phyloP scores from a whole-genome alignment of 164 flowering plant species.

The Liriodendron chinense region DNA sequence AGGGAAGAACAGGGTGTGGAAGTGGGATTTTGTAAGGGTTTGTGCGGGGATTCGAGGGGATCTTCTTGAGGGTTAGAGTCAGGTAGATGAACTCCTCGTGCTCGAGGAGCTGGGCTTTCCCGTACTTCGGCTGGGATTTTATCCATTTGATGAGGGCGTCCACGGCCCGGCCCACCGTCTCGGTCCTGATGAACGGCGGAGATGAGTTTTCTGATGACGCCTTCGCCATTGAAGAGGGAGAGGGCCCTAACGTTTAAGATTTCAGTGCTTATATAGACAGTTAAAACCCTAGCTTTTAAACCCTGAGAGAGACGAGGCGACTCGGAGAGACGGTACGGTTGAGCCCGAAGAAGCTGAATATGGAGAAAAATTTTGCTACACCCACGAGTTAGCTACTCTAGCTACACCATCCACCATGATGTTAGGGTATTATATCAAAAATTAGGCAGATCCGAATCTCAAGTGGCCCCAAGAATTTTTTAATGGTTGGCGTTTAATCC shows the following conservation, averaged over 20 bases:
- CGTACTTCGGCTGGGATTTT: conserved; percentile 27
- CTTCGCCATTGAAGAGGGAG: background rate
- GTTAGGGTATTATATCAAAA: too few species aligned
- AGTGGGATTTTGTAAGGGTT: conserved; percentile 65
- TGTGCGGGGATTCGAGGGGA: conserved; percentile 51
- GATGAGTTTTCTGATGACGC: background rate
- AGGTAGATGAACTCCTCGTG: conserved; percentile 72
- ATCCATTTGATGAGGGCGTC: conserved; percentile 63
- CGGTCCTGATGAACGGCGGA: conserved; percentile 22
- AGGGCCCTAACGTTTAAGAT: background rate
- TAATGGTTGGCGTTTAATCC: too few species aligned
- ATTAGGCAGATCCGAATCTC: too few species aligned
- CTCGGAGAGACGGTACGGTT: too few species aligned
- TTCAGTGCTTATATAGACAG: too few species aligned
- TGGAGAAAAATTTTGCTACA: too few species aligned
- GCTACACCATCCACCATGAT: too few species aligned
- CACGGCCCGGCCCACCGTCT: conserved; percentile 40
- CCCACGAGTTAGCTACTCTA: too few species aligned
- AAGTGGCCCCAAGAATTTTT: too few species aligned
- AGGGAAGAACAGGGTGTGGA: conserved; percentile 47
- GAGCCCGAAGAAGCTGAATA: too few species aligned
- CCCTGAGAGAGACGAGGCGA: too few species aligned
- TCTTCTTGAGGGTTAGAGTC: conserved; percentile 65
- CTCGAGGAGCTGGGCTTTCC: conserved; percentile 58
- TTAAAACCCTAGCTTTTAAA: too few species aligned